Evolutionary conservation across 805 yeast species (phyloP).

Genomic region (Saccharomycopsis selenospora): DNA sequence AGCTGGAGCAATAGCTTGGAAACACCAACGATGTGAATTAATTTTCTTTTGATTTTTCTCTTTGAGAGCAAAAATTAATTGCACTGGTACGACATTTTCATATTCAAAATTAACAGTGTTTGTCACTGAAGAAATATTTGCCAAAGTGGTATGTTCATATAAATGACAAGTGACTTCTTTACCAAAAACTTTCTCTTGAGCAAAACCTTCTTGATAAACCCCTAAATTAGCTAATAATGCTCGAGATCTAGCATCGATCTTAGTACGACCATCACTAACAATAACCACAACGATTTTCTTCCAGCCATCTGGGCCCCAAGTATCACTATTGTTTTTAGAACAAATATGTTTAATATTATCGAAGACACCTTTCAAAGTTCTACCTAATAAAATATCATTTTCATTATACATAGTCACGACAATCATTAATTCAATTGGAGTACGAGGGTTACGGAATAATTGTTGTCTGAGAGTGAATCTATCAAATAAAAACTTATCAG

Average conservation of each 20-base stretch:
- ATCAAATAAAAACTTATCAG: constrained; percentile 49
- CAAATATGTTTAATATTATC: constrained; percentile 56
- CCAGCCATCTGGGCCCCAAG: constrained; percentile 56
- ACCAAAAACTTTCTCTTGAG: constrained; percentile 52
- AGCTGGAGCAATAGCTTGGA: constrained; percentile 53
- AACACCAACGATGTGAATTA: constrained; percentile 64
- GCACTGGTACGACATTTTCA: constrained; percentile 53
- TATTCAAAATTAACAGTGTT: constrained; percentile 49
- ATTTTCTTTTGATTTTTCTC: constrained; percentile 58
- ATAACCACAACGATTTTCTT: constrained; percentile 56
- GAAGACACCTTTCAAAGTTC: constrained; percentile 58
- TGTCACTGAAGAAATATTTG: constrained; percentile 35
- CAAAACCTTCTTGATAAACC: constrained; percentile 58
- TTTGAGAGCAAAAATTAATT: constrained; percentile 52
- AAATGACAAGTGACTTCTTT: constrained; percentile 57
- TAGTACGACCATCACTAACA: constrained; percentile 60
- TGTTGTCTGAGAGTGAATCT: constrained; percentile 52
- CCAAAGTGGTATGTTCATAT: constrained; percentile 60
- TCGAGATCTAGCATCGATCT: constrained; percentile 54
- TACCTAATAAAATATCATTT: constrained; percentile 52
- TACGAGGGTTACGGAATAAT: constrained; percentile 40
- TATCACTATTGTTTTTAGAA: constrained; percentile 42
- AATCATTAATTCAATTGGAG: constrained; percentile 54
- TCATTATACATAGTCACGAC: constrained; percentile 64
- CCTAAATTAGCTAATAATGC: constrained; percentile 61